Evolutionary conservation across 129 eudicot species (phyloP).

Genomic region (Lactuca saligna): DNA sequence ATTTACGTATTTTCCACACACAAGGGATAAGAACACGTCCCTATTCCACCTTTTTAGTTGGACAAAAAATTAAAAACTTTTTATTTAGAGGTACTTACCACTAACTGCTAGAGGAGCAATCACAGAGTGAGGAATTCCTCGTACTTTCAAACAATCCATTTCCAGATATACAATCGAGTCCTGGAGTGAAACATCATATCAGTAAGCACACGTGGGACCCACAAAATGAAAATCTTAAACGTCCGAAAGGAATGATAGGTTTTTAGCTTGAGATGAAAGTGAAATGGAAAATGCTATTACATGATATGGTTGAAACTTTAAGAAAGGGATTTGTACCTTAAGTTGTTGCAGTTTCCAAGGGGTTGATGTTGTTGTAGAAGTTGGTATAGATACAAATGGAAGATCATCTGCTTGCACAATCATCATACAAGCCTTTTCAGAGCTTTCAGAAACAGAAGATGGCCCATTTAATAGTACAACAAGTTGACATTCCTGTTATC

Average conservation of each 20-base stretch:
- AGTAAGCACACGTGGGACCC: slow-evolving; percentile 21
- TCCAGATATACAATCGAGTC: slow-evolving; percentile 59
- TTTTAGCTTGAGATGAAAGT: background rate
- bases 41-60: background rate
- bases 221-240: background rate
- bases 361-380: slow-evolving; percentile 26
- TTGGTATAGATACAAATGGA: slow-evolving; percentile 60
- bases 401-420: slow-evolving; percentile 68
- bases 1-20: background rate
- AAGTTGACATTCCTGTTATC: slow-evolving; percentile 79
- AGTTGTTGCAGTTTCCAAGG: slow-evolving; percentile 72
- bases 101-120: slow-evolving; percentile 87
- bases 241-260: too few species aligned
- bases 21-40: too few species aligned
- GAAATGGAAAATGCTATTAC: slow-evolving; percentile 2
- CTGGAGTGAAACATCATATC: slow-evolving; percentile 41
- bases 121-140: slow-evolving; percentile 72
- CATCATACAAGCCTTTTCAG: slow-evolving; percentile 75
- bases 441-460: slow-evolving; percentile 56
- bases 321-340: slow-evolving; percentile 47
- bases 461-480: slow-evolving; percentile 63
- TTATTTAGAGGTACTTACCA: slow-evolving; percentile 51
- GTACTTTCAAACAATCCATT: slow-evolving; percentile 71
- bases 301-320: background rate
- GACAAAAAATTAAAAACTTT: background rate